Percentiles rank a stretch among this genome's conserved stretches.
These are phyloP conservation scores for Verticillium dahliae DNA, from an alignment of 2,329 filamentous ascomycete genomes.

Conservation along the genomic window DNA sequence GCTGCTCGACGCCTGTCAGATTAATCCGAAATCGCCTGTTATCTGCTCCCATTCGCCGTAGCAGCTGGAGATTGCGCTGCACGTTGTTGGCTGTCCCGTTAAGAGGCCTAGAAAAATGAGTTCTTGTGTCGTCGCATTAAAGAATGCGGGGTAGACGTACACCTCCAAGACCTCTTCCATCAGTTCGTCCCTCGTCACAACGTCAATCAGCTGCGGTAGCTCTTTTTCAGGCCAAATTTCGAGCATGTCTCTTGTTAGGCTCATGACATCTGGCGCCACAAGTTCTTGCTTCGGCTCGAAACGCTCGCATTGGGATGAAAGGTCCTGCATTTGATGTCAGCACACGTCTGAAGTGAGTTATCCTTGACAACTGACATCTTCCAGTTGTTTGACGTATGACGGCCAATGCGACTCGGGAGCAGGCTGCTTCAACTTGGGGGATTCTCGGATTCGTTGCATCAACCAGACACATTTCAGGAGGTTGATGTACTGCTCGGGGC, in stretches of 20 bases:
- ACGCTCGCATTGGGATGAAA: constrained; percentile 18
- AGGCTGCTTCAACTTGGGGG: constrained; percentile 7
- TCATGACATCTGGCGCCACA: constrained; percentile 13
- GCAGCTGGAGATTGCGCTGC: constrained; percentile 10
- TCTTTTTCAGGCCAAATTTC: constrained; percentile 23
- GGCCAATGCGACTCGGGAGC: constrained; percentile 24
- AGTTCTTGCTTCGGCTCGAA: constrained; percentile 17
- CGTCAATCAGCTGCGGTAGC: constrained; percentile 18
- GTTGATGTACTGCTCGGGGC: constrained; percentile 20
- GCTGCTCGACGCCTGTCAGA: constrained; percentile 10
- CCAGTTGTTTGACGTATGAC: constrained; percentile 23
- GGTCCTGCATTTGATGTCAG: constrained; percentile 12
- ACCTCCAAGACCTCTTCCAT: constrained; percentile 22
- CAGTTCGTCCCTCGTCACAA: constrained; percentile 22
- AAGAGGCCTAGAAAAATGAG: constrained; percentile 6
- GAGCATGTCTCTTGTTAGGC: constrained; percentile 16
- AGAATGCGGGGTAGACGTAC: background rate
- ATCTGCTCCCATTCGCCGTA: constrained; percentile 18
- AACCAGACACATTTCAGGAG: constrained; percentile 26
- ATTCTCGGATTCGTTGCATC: constrained; percentile 11
- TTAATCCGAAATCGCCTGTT: constrained; percentile 17
- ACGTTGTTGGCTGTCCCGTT: constrained; percentile 5
- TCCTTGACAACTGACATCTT: constrained; percentile 17
- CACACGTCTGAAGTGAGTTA: background rate
- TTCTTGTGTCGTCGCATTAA: background rate